These are phyloP conservation scores for Tetradesmus lagerheimii DNA, from an alignment of 139 green algal species.

Conservation along the genomic window DNA sequence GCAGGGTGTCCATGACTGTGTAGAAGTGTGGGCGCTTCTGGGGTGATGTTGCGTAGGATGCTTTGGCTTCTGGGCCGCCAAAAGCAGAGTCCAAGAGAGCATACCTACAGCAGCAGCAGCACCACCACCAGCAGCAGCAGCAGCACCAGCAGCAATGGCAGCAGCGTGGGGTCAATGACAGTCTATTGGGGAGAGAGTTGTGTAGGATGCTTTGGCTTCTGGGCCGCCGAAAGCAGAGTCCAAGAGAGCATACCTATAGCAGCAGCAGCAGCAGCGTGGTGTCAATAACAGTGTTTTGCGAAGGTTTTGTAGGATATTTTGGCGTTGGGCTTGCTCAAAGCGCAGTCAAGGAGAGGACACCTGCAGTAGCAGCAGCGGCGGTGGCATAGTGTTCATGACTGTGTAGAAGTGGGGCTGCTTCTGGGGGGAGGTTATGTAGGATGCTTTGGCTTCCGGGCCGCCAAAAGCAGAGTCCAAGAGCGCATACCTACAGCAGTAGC, in stretches of 20 bases:
- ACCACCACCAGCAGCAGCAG: no score
- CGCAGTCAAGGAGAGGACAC: not conserved
- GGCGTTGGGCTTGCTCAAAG: not conserved
- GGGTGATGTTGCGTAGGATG: not conserved
- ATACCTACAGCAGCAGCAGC: not conserved
- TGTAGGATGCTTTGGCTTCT: no score
- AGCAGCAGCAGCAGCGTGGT: not conserved
- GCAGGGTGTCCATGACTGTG: not conserved
- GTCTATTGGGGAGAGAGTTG: not conserved
- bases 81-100: not conserved
- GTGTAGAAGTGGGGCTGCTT: not conserved
- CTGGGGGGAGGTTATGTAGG: not conserved
- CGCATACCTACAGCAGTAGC: no score
- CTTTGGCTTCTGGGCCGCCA: not conserved
- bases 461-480: no score
- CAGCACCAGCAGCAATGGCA: not conserved
- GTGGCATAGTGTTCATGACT: not conserved
- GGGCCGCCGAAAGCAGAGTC: no score
- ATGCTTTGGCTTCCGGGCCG: not conserved
- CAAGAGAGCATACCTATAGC: not conserved
- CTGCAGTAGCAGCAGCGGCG: not conserved
- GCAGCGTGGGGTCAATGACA: not conserved
- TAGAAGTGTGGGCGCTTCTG: constrained; percentile 14
- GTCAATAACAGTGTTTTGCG: not conserved
- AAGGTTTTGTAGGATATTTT: not conserved